Conservation (phyloP, 1,284 basidiomycete genomes). For the Pseudozyma pruni region DNA sequence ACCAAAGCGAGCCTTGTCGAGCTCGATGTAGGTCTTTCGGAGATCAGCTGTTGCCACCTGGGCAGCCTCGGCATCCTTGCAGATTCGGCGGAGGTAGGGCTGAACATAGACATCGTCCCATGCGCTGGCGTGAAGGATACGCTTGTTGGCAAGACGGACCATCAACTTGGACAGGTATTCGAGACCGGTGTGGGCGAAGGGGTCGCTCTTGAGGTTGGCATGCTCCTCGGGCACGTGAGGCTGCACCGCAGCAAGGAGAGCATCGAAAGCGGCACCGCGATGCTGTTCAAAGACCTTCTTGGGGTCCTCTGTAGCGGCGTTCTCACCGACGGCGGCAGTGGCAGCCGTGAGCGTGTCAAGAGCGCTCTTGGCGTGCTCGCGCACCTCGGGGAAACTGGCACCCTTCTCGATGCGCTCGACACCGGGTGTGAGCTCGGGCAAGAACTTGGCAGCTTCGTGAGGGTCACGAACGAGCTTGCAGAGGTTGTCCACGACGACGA, state of each 20-base stretch:
- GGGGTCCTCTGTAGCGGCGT: slow-evolving; percentile 56
- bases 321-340: slow-evolving; percentile 47
- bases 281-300: slow-evolving; percentile 52
- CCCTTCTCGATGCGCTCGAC: slow-evolving; percentile 89
- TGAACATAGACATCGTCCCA: slow-evolving; percentile 67
- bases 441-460: slow-evolving; percentile 86
- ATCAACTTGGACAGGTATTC: slow-evolving; percentile 59
- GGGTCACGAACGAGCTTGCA: slow-evolving; percentile 97
- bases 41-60: slow-evolving; percentile 57
- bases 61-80: slow-evolving; percentile 52
- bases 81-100: slow-evolving; percentile 69
- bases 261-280: slow-evolving; percentile 54
- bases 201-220: slow-evolving; percentile 56
- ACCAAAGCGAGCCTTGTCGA: slow-evolving; percentile 64
- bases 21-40: slow-evolving; percentile 58
- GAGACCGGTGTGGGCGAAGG: slow-evolving; percentile 58
- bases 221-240: slow-evolving; percentile 51
- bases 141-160: slow-evolving; percentile 65
- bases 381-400: slow-evolving; percentile 93
- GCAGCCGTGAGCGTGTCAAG: slow-evolving; percentile 60
- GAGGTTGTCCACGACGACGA: slow-evolving; percentile 91
- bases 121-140: slow-evolving; percentile 59
- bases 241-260: slow-evolving; percentile 52
- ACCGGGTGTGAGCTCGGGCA: slow-evolving; percentile 87
- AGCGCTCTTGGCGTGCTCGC: slow-evolving; percentile 64